Evolutionary conservation across 163 green algal genomes (phyloP), one percentile per base, ranked within the genome.

Genomic region (Chlamydomonas reinhardtii): DNA sequence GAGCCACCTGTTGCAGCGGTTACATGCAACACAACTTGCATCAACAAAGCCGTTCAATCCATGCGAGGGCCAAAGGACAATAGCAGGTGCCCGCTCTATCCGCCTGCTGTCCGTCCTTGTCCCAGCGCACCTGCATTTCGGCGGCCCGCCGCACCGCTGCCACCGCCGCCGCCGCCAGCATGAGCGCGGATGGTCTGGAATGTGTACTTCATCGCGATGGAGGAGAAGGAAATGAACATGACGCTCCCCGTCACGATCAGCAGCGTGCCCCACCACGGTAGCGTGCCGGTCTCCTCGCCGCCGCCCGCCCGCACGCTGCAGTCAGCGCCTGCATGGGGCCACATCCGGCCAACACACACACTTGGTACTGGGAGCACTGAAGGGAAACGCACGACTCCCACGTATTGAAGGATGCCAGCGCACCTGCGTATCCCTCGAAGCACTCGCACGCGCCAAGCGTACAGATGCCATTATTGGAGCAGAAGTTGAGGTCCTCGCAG

Each of bases 361-460:
- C n/a, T n/a, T n/a, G n/a, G n/a, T n/a, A n/a, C n/a, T n/a, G n/a
- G n/a, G n/a, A n/a, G n/a, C n/a, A n/a, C n/a, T n/a, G n/a, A n/a
- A n/a, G n/a, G n/a, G n/a, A n/a, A n/a, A n/a, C n/a, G n/a, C n/a
- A n/a, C n/a, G n/a, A n/a, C n/a, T n/a, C n/a, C n/a, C n/a, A n/a
- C n/a, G n/a, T n/a, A n/a, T n/a, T n/a, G n/a, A 14, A 6, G 12
- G 91, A 31, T 12, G 59, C 22, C 9, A 2, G 24, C 59, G 59
- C 59, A 66, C 59, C 59, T n/a, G 25, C 35, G 82, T 85, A 97
- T 31, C 94, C 94, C n/a, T 90, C 83, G n/a, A 89, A 88, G 84
- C 94, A 97, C 77, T 96, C 91, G 87, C 94, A 97, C 37, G 66
- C 69, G 34, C 94, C 91, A 65, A 96, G 68, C 35, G 88, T 90